Base-by-base conservation (phyloP, 495 filamentous ascomycete species). In the Aspergillus ellipticus region DNA sequence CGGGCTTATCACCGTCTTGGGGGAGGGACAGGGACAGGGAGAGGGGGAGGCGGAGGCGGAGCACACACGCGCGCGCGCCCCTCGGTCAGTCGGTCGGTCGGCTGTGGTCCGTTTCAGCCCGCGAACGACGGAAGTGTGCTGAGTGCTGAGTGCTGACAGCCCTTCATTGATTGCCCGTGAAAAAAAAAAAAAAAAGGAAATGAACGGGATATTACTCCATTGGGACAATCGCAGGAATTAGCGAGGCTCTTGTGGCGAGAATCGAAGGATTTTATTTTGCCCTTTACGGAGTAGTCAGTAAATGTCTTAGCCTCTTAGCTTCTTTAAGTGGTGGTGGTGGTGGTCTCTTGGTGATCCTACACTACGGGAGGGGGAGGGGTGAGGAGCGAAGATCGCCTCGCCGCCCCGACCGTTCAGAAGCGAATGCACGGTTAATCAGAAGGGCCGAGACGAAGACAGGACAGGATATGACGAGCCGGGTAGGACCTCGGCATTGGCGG, bases 101-200 rank as follows among this genome's bases (percentile, higher is more conserved):
- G 55, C 28, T 49, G 20, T 29, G 33, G 39, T 56, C 45, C 45
- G 48, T 35, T 20, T 49, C 35, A 39, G 42, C 42, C 42, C 20
- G 19, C 42, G 45, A 17, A 5, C 11, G 19, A 28, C 28, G 45
- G 9, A 48, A n/a, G 15, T 21, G n/a, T n/a, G n/a, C n/a, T n/a
- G n/a, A n/a, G n/a, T n/a, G n/a, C n/a, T n/a, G n/a, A n/a, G n/a
- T n/a, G n/a, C n/a, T n/a, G n/a, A n/a, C n/a, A n/a, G n/a, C n/a
- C n/a, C n/a, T n/a, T n/a, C 20, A 13, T 6, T 5, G 33, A 9
- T 9, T 10, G 13, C 33, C 11, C 33, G 33, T 15, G 8, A 10
- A n/a, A 15, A 13, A n/a, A n/a, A n/a, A n/a, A n/a, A n/a, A n/a
- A n/a, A n/a, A n/a, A n/a, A n/a, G n/a, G n/a, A n/a, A n/a, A n/a